These are phyloP conservation scores for Pyrenophora tritici-repentis DNA, from an alignment of 2,329 filamentous ascomycete species.

Conservation along the genomic window DNA sequence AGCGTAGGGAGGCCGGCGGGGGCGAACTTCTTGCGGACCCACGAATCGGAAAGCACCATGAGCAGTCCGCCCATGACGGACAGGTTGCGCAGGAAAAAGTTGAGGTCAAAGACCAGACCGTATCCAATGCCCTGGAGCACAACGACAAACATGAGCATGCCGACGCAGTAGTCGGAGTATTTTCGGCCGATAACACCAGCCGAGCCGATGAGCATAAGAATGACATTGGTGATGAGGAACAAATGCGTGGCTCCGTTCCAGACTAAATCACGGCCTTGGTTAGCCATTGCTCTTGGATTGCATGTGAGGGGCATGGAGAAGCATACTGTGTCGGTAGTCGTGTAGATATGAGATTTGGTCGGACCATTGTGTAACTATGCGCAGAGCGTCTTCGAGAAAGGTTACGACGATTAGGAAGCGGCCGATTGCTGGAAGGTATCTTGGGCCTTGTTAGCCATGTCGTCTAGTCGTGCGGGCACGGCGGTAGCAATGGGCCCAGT, in stretches of 20 bases:
- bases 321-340: conserved; percentile 86
- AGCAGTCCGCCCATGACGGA: conserved; percentile 95
- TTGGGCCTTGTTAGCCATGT: conserved; percentile 50
- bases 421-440: conserved; percentile 91
- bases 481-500: not conserved
- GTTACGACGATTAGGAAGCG: conserved; percentile 98
- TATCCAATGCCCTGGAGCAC: conserved; percentile 94
- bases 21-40: conserved; percentile 96
- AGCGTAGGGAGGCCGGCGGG: conserved; percentile 92
- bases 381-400: conserved; percentile 93
- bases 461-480: conserved; percentile 6
- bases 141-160: conserved; percentile 87
- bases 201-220: conserved; percentile 85
- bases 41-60: conserved; percentile 97
- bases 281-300: conserved; percentile 19
- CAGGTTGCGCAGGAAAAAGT: conserved; percentile 99
- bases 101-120: conserved; percentile 96
- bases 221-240: conserved; percentile 88
- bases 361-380: conserved; percentile 96
- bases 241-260: conserved; percentile 85
- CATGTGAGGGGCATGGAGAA: not conserved
- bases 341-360: conserved; percentile 93
- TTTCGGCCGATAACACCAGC: conserved; percentile 87
- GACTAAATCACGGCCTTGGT: conserved; percentile 60
- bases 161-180: conserved; percentile 90